Evolutionary conservation across 2,329 filamentous ascomycete genomes (phyloP), one percentile per base, ranked within the genome.

Genomic region (Fusarium sambucinum): DNA sequence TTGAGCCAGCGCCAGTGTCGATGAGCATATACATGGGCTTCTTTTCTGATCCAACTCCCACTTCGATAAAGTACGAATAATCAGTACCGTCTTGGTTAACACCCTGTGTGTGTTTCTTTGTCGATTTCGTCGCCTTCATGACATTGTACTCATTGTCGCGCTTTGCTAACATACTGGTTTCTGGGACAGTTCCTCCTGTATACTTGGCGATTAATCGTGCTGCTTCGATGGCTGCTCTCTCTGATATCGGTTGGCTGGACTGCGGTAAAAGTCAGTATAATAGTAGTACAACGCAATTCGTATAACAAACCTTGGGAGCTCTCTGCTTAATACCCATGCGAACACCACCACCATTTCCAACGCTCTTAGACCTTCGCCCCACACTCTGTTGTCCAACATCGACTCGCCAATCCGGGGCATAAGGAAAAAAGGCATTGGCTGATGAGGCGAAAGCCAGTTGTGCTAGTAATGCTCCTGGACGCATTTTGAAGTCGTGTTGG

Each of bases 1-100:
- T 93, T 59, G 92, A 93, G 23, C 86, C 86, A 38, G 89, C 88
- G 27, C 89, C 89, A 10, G 89, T 90, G 75, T 91, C 89, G 59
- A 91, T 79, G 27, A 91, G 82, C 85, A 91, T 86, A 70, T 86
- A 87, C 69, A 90, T 70, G 3, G 82, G 75, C 67, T 85, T 87
- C 41, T 78, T 77, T 16, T 81, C 77, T 5, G 88, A 87, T 16
- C 89, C 89, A 17, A 91, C 74, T 33, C 80, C 72, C 17, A 85
- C 86, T 73, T 87, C 77, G 42, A 88, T 78, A 70, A 91, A 90
- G 77, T 91, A 91, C 3, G 88, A 89, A 69, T 85, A 89, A 73
- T 91, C 89, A 17, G 85, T 86, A 17, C 88, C 89, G 73, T 90
- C 88, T 73, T 91, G 89, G 72, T 86, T 77, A 55, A 91, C 81